A percentile compares a stretch with the other conserved stretches of the same genome.
Conservation (phyloP, 768 basidiomycete genomes). For the Suillus alpinus region DNA sequence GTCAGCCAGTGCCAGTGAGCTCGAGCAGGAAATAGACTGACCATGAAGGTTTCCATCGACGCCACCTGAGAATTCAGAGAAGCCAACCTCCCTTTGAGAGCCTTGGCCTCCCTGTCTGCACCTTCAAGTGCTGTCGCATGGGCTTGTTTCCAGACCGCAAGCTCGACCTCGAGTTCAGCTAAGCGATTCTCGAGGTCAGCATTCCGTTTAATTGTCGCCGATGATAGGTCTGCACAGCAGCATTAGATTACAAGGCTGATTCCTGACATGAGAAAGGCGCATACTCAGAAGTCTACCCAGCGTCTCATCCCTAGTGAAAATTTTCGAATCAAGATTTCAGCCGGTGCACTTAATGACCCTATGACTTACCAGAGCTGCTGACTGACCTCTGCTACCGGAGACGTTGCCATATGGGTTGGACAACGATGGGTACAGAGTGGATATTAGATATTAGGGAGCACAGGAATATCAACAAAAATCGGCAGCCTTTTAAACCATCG, state of each 20-base stretch:
- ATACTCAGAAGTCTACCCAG: constrained; percentile 60
- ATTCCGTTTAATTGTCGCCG: constrained; percentile 61
- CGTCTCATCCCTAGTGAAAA: constrained; percentile 58
- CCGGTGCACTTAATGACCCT: neutral
- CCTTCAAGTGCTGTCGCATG: constrained; percentile 61
- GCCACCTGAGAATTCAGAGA: constrained; percentile 65
- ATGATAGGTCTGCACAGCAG: constrained; percentile 51
- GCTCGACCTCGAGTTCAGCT: constrained; percentile 65
- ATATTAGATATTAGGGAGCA: constrained; percentile 37
- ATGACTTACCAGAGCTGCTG: constrained; percentile 62
- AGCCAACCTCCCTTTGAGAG: constrained; percentile 66
- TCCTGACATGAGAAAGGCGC: constrained; percentile 13
- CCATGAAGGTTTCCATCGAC: constrained; percentile 52
- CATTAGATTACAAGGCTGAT: constrained; percentile 12
- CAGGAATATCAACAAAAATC: constrained; percentile 23
- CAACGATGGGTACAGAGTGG: constrained; percentile 25
- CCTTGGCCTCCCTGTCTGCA: constrained; percentile 58
- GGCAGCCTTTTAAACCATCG: constrained; percentile 36
- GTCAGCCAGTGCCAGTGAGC: neutral
- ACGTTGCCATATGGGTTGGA: constrained; percentile 48
- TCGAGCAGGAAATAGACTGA: constrained; percentile 10
- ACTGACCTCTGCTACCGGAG: constrained; percentile 56
- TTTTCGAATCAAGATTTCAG: constrained; percentile 19
- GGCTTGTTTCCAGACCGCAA: constrained; percentile 69
- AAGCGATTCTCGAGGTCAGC: constrained; percentile 61